Conservation (phyloP, 768 basidiomycete species). For the Daedaleopsis nitida region DNA sequence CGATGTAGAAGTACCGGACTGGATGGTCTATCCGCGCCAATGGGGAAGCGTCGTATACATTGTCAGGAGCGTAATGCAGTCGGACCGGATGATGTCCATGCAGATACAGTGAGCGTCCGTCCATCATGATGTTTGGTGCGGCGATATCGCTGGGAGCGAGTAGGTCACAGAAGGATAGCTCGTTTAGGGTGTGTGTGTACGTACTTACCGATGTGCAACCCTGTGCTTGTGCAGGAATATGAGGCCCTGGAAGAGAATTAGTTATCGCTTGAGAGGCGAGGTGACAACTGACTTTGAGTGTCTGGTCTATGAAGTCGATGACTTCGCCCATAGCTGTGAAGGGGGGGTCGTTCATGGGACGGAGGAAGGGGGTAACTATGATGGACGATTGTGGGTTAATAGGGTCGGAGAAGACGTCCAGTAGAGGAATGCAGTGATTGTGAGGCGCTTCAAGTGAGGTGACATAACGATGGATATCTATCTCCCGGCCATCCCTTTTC, state of each 20-base stretch:
- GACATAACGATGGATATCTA: constrained; percentile 10
- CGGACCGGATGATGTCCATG: constrained; percentile 28
- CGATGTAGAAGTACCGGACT: constrained; percentile 33
- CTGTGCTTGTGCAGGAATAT: constrained; percentile 26
- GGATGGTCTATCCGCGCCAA: constrained; percentile 36
- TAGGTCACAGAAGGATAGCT: constrained; percentile 10
- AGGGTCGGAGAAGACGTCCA: constrained; percentile 26
- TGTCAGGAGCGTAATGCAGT: constrained; percentile 35
- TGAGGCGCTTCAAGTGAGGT: not conserved
- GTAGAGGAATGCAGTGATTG: constrained; percentile 28
- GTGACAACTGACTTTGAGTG: constrained; percentile 12
- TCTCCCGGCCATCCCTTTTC: not conserved
- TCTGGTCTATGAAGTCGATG: constrained; percentile 20
- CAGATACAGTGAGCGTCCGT: constrained; percentile 19
- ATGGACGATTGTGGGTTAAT: not conserved
- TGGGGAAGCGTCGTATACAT: constrained; percentile 30
- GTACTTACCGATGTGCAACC: constrained; percentile 28
- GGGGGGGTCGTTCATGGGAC: constrained; percentile 29
- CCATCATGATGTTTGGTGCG: constrained; percentile 26
- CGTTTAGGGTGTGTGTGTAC: too few species aligned
- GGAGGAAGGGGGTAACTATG: constrained; percentile 30
- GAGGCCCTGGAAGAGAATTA: constrained; percentile 19
- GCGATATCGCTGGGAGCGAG: constrained; percentile 14
- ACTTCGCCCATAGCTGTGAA: constrained; percentile 27
- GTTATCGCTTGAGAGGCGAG: not conserved